A percentile compares a stretch with the other conserved stretches of the same genome.
These are phyloP conservation scores for Tuber melanosporum DNA, from an alignment of 495 filamentous ascomycete species.

Conservation along the genomic window DNA sequence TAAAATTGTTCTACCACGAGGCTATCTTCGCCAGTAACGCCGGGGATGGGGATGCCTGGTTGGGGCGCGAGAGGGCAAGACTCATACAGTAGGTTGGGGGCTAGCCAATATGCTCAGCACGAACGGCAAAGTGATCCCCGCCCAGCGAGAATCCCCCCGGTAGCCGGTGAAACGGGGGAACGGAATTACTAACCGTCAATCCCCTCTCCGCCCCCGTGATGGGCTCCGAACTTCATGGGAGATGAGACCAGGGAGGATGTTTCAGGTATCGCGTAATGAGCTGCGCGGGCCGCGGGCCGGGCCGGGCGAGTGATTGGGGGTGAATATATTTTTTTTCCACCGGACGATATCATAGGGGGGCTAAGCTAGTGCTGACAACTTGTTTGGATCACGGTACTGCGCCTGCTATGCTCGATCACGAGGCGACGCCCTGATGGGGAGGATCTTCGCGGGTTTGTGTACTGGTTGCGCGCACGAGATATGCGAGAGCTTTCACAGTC, in stretches of 20 bases:
- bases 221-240: conserved; percentile 65
- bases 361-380: too few species aligned
- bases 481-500: too few species aligned
- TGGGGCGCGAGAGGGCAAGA: neutral
- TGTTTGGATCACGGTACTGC: neutral
- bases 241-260: neutral
- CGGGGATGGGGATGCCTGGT: conserved; percentile 33
- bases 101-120: neutral
- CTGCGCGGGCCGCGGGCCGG: neutral
- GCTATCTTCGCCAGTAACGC: neutral
- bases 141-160: neutral
- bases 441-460: neutral
- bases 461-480: neutral
- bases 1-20: conserved; percentile 47
- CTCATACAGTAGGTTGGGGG: neutral
- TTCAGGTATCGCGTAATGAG: neutral
- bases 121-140: neutral
- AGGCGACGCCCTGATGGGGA: neutral
- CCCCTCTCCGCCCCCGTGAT: conserved; percentile 46
- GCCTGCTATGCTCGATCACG: neutral
- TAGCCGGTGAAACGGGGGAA: neutral
- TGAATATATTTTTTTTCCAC: neutral
- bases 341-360: too few species aligned
- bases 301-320: neutral
- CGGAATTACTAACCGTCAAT: conserved; percentile 63